Evolutionary conservation across 257 asterid genomes (phyloP).

Genomic region (Gentiana straminea): DNA sequence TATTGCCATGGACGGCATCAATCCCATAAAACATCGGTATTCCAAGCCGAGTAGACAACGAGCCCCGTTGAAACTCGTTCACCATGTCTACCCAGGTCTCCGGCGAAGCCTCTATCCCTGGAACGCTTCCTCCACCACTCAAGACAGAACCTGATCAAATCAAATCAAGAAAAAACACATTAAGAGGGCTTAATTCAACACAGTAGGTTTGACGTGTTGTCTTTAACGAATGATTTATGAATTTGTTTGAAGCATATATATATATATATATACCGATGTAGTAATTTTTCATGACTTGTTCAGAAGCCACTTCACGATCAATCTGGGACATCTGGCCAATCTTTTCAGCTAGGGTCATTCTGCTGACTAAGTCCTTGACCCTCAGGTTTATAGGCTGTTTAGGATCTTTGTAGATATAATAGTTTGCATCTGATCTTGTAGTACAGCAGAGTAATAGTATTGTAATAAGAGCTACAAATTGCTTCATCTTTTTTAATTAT

Average conservation of each 20-base stretch:
- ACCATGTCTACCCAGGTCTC: conserved; percentile 30
- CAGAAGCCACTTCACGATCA: conserved; percentile 41
- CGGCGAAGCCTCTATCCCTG: conserved; percentile 23
- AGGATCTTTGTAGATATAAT: conserved; percentile 43
- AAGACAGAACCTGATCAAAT: conserved; percentile 22
- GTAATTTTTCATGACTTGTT: conserved; percentile 40
- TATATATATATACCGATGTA: conserved; percentile 21
- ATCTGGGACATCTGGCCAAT: conserved; percentile 64
- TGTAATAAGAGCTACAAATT: not conserved
- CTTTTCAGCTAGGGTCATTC: conserved; percentile 55
- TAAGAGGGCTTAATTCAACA: too few species aligned
- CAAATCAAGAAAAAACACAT: not conserved
- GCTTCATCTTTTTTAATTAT: conserved; percentile 1
- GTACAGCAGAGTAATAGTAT: conserved; percentile 6
- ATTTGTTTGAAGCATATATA: too few species aligned
- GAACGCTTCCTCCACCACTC: conserved; percentile 27
- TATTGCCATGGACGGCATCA: conserved; percentile 35
- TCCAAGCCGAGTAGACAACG: conserved; percentile 33
- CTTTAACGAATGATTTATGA: not conserved
- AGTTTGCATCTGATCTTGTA: conserved; percentile 5
- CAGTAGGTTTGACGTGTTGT: too few species aligned
- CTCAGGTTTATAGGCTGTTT: conserved; percentile 27
- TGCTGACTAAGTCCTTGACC: conserved; percentile 31
- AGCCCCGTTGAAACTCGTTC: conserved; percentile 27
- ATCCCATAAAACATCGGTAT: conserved; percentile 32